These are phyloP conservation scores for Collybia mongolica DNA, from an alignment of 768 basidiomycete species.

Conservation along the genomic window DNA sequence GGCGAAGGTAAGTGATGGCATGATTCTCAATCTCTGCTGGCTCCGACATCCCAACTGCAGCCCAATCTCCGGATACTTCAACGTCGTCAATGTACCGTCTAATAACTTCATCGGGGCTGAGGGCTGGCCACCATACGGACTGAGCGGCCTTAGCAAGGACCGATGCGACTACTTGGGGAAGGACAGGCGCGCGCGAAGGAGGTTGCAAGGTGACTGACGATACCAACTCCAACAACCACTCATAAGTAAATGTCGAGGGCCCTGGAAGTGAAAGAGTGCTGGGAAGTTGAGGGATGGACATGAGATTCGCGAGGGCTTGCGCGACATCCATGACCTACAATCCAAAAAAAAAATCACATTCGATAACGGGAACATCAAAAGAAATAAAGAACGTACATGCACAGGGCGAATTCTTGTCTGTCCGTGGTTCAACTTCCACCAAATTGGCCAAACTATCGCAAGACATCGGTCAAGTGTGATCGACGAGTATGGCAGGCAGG, in stretches of 20 bases:
- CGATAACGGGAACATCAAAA: constrained; percentile 8
- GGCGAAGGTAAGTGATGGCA: constrained; percentile 87
- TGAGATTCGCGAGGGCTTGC: constrained; percentile 81
- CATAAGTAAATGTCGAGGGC: constrained; percentile 80
- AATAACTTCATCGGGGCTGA: constrained; percentile 88
- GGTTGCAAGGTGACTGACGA: constrained; percentile 77
- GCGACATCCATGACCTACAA: constrained; percentile 89
- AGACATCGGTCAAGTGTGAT: constrained; percentile 12
- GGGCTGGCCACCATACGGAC: constrained; percentile 87
- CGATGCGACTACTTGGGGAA: constrained; percentile 75
- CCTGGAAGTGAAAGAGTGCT: constrained; percentile 84
- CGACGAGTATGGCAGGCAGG: constrained; percentile 8
- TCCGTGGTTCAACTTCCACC: constrained; percentile 92
- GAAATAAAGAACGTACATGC: constrained; percentile 58
- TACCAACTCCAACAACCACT: constrained; percentile 78
- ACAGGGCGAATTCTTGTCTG: constrained; percentile 87
- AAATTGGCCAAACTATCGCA: constrained; percentile 78
- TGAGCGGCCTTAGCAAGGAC: constrained; percentile 60
- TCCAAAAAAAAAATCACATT: constrained; percentile 15
- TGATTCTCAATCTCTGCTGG: constrained; percentile 84
- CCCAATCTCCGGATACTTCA: constrained; percentile 77
- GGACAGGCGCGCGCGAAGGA: constrained; percentile 65
- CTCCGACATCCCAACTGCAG: constrained; percentile 65
- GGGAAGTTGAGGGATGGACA: constrained; percentile 57
- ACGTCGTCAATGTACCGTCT: constrained; percentile 85